Conservation (phyloP, 192 early-diverging fungal species). For the Gaertneriomyces semiglobifer region DNA sequence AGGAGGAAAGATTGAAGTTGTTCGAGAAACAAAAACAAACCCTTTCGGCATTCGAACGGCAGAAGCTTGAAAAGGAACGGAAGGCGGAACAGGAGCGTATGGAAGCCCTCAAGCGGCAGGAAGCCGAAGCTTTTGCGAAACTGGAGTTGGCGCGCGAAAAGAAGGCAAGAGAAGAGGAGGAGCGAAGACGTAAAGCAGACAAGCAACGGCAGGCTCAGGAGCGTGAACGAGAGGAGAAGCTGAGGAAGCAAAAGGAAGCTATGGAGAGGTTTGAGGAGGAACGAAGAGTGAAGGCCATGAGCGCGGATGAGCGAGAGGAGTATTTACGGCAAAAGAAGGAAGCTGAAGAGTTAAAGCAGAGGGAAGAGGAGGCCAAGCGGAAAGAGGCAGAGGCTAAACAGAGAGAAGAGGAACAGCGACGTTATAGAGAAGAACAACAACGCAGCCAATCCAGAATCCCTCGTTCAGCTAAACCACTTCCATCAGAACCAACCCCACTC, state of each 20-base stretch:
- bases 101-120: slow-evolving; percentile 6
- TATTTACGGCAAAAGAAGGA: slow-evolving; percentile 13
- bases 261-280: slow-evolving; percentile 37
- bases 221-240: slow-evolving; percentile 30
- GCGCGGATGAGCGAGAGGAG: slow-evolving; percentile 17
- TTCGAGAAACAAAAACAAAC: slow-evolving; percentile 22
- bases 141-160: slow-evolving; percentile 29
- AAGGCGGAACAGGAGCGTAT: slow-evolving; percentile 23
- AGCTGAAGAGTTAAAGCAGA: not conserved
- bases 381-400: slow-evolving; percentile 4
- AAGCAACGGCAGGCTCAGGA: slow-evolving; percentile 21
- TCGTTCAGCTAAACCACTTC: not conserved
- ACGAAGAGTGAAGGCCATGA: slow-evolving; percentile 32
- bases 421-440: not conserved
- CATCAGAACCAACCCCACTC: not conserved
- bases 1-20: slow-evolving; percentile 10
- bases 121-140: slow-evolving; percentile 32
- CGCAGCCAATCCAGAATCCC: not conserved
- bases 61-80: slow-evolving; percentile 5
- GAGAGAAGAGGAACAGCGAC: slow-evolving; percentile 4
- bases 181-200: slow-evolving; percentile 7
- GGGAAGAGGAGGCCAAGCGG: slow-evolving; percentile 15
- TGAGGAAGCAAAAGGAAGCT: slow-evolving; percentile 35
- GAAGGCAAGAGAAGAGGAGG: slow-evolving; percentile 15
- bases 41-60: slow-evolving; percentile 13